phyloP scores from a whole-genome alignment of 2,329 filamentous ascomycete species.

The Colletotrichum kahawae region DNA sequence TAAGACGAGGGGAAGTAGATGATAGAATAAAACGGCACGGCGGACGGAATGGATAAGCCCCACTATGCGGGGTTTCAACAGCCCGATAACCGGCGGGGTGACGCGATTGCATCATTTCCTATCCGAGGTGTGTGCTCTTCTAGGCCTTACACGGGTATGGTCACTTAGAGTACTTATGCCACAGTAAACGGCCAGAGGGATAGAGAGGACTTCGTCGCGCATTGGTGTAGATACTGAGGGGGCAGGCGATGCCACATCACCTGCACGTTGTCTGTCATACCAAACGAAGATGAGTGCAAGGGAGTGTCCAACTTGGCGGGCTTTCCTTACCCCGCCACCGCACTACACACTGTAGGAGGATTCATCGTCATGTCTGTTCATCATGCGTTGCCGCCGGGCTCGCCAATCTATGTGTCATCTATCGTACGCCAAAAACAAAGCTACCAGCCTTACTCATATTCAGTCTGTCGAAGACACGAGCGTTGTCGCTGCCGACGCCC shows the following conservation, averaged over 20 bases:
- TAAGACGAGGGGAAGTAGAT: slow-evolving; percentile 13
- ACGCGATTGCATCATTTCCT: slow-evolving; percentile 13
- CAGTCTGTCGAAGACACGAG: slow-evolving; percentile 12
- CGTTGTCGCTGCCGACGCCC: slow-evolving; percentile 12
- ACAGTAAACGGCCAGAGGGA: background rate
- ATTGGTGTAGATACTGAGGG: background rate
- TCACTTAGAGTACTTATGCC: too few species aligned
- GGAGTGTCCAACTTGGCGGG: background rate
- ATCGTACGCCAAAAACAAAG: background rate
- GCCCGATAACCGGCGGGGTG: slow-evolving; percentile 18
- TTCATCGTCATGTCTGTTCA: background rate
- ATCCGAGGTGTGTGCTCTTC: background rate
- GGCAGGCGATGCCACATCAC: background rate
- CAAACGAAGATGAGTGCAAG: background rate
- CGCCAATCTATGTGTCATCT: background rate
- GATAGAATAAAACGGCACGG: background rate
- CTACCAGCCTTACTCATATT: background rate
- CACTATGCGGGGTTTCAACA: slow-evolving; percentile 17
- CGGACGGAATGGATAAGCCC: slow-evolving; percentile 14
- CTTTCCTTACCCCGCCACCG: background rate
- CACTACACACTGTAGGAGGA: background rate
- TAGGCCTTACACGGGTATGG: background rate
- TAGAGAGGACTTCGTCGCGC: background rate
- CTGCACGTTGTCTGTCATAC: background rate
- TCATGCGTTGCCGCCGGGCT: background rate